Conservation (phyloP, 2,329 filamentous ascomycete species). For the Ploettnerulaceae sp. region DNA sequence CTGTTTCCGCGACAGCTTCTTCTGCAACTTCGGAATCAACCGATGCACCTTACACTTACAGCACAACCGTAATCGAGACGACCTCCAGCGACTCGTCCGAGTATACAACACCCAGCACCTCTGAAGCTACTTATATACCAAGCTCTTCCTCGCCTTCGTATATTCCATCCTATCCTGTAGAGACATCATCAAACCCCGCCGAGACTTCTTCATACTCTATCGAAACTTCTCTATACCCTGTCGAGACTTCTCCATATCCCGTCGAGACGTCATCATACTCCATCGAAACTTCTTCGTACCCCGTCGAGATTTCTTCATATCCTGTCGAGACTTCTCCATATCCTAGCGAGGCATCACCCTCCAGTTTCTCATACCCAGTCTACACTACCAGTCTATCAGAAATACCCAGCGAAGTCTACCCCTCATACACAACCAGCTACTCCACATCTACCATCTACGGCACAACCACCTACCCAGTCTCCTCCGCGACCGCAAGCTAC, state of each 20-base stretch:
- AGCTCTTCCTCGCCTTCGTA: conserved; percentile 4
- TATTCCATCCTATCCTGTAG: background rate
- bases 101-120: conserved; percentile 8
- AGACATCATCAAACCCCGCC: conserved; percentile 3
- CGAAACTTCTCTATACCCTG: no score
- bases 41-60: conserved; percentile 4
- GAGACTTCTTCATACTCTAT: no score
- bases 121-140: background rate
- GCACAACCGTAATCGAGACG: background rate
- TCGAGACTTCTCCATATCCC: no score
- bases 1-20: conserved; percentile 20
- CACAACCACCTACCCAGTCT: conserved; percentile 38
- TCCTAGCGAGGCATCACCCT: background rate
- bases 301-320: no score
- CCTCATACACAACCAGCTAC: conserved; percentile 7
- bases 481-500: conserved; percentile 20
- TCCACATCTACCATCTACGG: conserved; percentile 45
- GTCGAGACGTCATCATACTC: no score
- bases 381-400: background rate
- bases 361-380: background rate
- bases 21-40: conserved; percentile 14
- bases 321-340: no score
- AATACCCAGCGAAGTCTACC: no score
- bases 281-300: no score
- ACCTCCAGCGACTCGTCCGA: conserved; percentile 1